Evolutionary conservation across 106 monocot genomes (phyloP).

Genomic region (Hemerocallis citrina): DNA sequence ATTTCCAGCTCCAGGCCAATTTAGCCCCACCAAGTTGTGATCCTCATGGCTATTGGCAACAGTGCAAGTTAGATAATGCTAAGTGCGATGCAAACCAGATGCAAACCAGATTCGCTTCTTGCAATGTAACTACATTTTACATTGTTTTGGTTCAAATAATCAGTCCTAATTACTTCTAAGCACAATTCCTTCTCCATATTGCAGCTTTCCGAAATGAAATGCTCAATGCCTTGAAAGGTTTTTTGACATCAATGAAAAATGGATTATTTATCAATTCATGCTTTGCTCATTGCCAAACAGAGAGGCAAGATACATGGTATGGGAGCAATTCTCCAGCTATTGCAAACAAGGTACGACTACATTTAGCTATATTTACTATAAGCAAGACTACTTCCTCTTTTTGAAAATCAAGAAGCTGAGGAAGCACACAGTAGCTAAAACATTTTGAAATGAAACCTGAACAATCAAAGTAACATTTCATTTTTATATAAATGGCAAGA

Average conservation of each 20-base stretch:
- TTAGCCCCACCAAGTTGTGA: conserved; percentile 49
- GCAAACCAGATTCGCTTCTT: conserved; percentile 36
- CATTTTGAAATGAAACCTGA: too few species aligned
- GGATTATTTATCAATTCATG: conserved; percentile 74
- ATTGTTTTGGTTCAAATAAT: not conserved
- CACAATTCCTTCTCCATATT: not conserved
- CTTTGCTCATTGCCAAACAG: conserved; percentile 71
- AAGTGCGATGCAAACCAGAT: conserved; percentile 41
- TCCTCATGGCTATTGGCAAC: conserved; percentile 45
- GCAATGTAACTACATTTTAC: conserved; percentile 38
- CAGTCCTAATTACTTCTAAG: not conserved
- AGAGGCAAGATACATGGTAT: conserved; percentile 48
- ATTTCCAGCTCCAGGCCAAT: conserved; percentile 42
- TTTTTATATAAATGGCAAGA: too few species aligned
- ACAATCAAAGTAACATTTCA: too few species aligned
- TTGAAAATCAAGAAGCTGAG: too few species aligned
- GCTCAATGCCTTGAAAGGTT: conserved; percentile 37
- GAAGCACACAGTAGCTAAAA: too few species aligned
- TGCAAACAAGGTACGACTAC: conserved; percentile 32
- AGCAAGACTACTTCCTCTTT: too few species aligned
- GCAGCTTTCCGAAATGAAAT: conserved; percentile 70
- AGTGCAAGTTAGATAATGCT: conserved; percentile 40
- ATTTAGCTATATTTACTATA: not conserved
- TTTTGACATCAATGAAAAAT: conserved; percentile 14
- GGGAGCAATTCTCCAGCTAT: conserved; percentile 37